Conservation (phyloP, 352 stramenopile species). For the Globisporangium nagaii region DNA sequence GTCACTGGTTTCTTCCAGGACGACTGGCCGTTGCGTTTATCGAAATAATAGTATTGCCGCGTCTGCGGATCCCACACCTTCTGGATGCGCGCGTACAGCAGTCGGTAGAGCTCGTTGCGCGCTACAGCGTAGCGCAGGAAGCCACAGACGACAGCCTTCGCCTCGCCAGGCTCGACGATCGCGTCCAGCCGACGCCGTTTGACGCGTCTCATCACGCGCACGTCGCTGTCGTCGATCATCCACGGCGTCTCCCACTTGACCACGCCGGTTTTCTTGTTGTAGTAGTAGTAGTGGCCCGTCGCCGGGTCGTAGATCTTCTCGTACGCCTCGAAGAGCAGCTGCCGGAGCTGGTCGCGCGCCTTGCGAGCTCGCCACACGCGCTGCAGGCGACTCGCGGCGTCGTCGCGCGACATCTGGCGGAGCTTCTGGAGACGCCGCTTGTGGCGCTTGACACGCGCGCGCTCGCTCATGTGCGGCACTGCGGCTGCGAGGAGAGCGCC, state of each 20-base stretch:
- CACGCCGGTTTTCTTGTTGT: constrained; percentile 62
- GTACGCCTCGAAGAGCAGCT: constrained; percentile 45
- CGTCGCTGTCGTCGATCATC: constrained; percentile 36
- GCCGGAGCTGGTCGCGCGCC: constrained; percentile 31
- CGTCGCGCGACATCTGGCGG: constrained; percentile 42
- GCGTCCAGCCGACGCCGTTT: constrained; percentile 38
- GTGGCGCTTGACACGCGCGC: constrained; percentile 50
- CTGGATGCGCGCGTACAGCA: constrained; percentile 48
- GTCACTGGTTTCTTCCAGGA: constrained; percentile 67
- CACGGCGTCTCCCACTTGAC: constrained; percentile 63
- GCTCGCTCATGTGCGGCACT: constrained; percentile 38
- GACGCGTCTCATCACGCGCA: constrained; percentile 30
- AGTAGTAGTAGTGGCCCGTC: constrained; percentile 68
- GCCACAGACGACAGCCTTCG: constrained; percentile 27
- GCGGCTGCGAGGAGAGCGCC: neutral
- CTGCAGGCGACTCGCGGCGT: constrained; percentile 53
- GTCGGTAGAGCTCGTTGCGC: constrained; percentile 35
- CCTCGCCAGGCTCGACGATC: constrained; percentile 40
- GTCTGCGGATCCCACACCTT: constrained; percentile 66
- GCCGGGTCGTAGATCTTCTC: constrained; percentile 70
- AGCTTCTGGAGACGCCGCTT: constrained; percentile 58
- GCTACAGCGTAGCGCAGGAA: constrained; percentile 43
- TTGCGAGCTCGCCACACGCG: constrained; percentile 33
- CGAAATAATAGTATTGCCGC: constrained; percentile 79
- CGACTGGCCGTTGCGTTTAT: constrained; percentile 67